Evolutionary conservation across 768 basidiomycete genomes (phyloP), one percentile per base, ranked within the genome.

Genomic region (Saitozyma sp.): DNA sequence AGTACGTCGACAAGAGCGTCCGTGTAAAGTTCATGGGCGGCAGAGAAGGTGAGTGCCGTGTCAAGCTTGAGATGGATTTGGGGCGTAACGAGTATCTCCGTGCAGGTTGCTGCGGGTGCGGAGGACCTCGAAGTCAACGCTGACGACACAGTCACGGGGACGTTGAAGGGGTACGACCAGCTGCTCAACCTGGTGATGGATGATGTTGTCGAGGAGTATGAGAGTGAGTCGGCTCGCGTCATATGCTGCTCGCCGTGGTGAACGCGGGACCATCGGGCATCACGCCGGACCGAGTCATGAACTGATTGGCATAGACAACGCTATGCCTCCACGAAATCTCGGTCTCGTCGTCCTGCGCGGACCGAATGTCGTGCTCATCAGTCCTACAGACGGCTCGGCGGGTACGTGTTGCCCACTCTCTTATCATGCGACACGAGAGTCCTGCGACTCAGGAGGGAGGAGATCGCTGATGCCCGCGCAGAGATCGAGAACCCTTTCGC

Each of bases 11-110:
- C 79, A 88, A 93, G 79, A 85, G 87, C 65, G 91, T 99, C 76
- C 83, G 92, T 59, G 93, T 98, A 74, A 97, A 96, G 80, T 98
- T 99, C 76, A 92, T 92, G n/a, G 96, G 96, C 50, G 95, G 95
- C 45, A 83, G 96, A 46, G 93, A 99, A 85, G 93, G 94, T 91
- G 64, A 55, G 72, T 73, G 29, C 29, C 29, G 29, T 2, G 29
- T 29, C 5, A 2, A 29, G 29, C 29, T 29, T 29, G 29, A 29
- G 2, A 29, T n/a, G n/a, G 29, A 2, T 5, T 29, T 5, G 29
- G 29, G 5, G 29, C 29, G 29, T 29, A 29, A 5, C 2, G 2
- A 5, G 9, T 2, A 40, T 49, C 11, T 3, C 52, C 41, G 37
- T 57, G 49, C 59, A 1, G 4, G 11, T 38, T 8, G 54, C 10